Base-by-base conservation (phyloP, 2,329 filamentous ascomycete species). In the Paecilomyces variotii region DNA sequence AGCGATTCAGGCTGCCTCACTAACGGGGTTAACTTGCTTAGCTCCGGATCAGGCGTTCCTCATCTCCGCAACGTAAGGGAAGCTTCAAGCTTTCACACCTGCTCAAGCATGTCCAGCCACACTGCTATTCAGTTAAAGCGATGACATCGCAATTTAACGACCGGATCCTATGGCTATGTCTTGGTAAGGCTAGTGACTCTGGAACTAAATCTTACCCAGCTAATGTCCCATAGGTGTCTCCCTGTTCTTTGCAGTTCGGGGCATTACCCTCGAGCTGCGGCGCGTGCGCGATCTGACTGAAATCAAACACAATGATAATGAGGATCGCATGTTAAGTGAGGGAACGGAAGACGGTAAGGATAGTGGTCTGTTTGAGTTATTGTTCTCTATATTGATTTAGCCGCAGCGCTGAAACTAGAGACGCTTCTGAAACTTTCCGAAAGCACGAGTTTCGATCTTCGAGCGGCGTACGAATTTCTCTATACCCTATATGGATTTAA, bases 261-360 rank as follows among this genome's bases (percentile, higher is more conserved):
- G 80, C 52, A 68, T 88, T 56, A 82, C 85, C 61, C 80, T 86
- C 49, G 82, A 76, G 60, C 70, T 77, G 27, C 68, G 69, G 56
- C 71, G 68, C 59, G 71, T 76, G 27, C 69, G 70, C 55, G 68
- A 74, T 56, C 64, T 76, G 62, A 75, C 87, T 62, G 82, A 86
- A 71, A 83, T 94, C 67, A 84, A 84, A 60, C 82, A 84, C 35
- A 69, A 78, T 39, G 83, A 85, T 60, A 85, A 85, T 35, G 87
- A 87, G 69, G 84, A 87, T 55, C 84, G 87, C 64, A 89, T 89
- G 70, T 88, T 90, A 63, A 88, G 85, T 12, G 86, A 91, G 70
- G 85, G 88, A 26, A 89, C 87, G 1, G 88, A 91, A 67, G 87
- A 91, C 68, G 83, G 76, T 77, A 65, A 30, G 59, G 27, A 27